Evolutionary conservation across 495 filamentous ascomycete species (phyloP).

Genomic region (Aspergillus panamensis): DNA sequence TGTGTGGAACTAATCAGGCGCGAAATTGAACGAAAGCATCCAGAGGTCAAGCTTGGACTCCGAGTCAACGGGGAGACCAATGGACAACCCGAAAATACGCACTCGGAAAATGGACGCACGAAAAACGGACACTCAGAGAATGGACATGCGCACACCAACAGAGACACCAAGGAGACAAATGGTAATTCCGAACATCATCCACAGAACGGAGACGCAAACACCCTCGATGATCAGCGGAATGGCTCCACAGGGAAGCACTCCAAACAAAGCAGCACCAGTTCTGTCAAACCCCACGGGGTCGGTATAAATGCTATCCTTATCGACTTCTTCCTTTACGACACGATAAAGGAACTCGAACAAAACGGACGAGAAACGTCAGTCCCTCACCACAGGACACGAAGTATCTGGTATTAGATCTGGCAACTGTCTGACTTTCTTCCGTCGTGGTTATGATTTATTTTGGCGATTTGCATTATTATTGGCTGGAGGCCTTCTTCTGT

Average conservation of each 20-base stretch:
- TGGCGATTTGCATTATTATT: not conserved
- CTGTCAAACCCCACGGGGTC: constrained; percentile 17
- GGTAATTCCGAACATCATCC: not conserved
- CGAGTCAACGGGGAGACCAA: constrained; percentile 4
- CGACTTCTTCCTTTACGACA: constrained; percentile 95
- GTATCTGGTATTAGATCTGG: constrained; percentile 81
- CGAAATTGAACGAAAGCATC: constrained; percentile 73
- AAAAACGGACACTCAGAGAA: too few species aligned
- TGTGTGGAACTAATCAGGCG: constrained; percentile 82
- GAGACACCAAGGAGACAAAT: not conserved
- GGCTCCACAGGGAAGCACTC: constrained; percentile 17
- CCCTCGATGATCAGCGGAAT: not conserved
- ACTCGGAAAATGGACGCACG: too few species aligned
- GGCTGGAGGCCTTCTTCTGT: not conserved
- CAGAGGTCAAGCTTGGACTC: constrained; percentile 46
- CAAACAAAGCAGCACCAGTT: constrained; percentile 11
- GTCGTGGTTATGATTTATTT: not conserved
- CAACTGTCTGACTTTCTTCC: too few species aligned
- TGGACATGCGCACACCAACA: not conserved
- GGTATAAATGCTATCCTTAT: constrained; percentile 85
- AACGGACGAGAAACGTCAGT: constrained; percentile 53
- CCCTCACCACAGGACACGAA: constrained; percentile 89
- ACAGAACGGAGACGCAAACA: constrained; percentile 10
- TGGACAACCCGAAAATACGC: not conserved
- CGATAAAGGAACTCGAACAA: constrained; percentile 75